Evolutionary conservation across 192 early-diverging fungal genomes (phyloP), one percentile per base, ranked within the genome.

Genomic region (Polychytrium aggregatum): DNA sequence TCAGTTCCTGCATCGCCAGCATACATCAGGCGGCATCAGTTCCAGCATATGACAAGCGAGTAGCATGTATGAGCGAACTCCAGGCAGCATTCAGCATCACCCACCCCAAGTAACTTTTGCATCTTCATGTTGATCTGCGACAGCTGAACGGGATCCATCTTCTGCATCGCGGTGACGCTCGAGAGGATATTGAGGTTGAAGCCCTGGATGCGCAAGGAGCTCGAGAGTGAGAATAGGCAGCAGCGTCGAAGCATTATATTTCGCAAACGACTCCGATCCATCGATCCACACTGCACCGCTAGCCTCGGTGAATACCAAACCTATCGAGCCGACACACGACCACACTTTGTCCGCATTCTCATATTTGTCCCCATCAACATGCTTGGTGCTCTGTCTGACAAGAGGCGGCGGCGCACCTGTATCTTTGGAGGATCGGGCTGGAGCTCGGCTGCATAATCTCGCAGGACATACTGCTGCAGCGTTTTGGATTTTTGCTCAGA

Each of bases 121-220:
- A 77, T 71, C 44, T 77, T 77, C 14, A 65, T 57, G 46, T 77
- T 77, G 22, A 77, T 75, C 42, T 72, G 63, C 0, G 74, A 30
- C 29, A 77, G 43, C 11, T 63, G 43, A 11, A 48, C 58, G 1
- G 74, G 74, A 53, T 77, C 69, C 59, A 71, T 54, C 33, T 63
- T 60, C 28, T 77, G 74, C 71, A 77, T 74, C 8, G 69, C 71
- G 4, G 50, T 24, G 4, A 55, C 16, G 44, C 48, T 71, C 11
- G 64, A 62, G 18, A 77, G 49, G 14, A 68, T 65, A 27, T 63
- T 70, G 28, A 68, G 46, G 50, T 71, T 64, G 46, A 73, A 67
- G 2, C 34, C 31, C 64, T 62, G 44, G 14, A 37, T n/a, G n/a
- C n/a, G n/a, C n/a, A n/a, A n/a, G n/a, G n/a, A n/a, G n/a, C n/a